Conservation (phyloP, 1,284 basidiomycete species). For the Polyporus tsugae region DNA sequence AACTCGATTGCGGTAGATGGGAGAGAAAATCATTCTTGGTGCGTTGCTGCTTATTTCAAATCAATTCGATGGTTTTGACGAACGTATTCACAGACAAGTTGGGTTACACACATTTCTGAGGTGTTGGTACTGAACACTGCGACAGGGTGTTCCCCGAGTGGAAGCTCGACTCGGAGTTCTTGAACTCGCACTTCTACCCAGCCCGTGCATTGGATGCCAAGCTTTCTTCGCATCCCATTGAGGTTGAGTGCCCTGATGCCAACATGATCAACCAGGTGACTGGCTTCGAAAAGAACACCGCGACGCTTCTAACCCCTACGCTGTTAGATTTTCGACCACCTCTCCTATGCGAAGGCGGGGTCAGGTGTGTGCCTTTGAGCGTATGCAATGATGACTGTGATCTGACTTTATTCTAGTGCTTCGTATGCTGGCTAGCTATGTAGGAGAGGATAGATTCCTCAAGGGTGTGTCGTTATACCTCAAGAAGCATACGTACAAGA, state of each 20-base stretch:
- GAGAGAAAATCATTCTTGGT: slow-evolving; percentile 91
- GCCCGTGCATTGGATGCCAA: slow-evolving; percentile 90
- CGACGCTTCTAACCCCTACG: not conserved
- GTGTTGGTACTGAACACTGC: not conserved
- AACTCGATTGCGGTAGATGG: slow-evolving; percentile 61
- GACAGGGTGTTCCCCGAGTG: slow-evolving; percentile 80
- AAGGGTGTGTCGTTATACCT: slow-evolving; percentile 93
- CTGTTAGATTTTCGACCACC: slow-evolving; percentile 81
- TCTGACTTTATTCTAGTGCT: slow-evolving; percentile 63
- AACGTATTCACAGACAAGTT: slow-evolving; percentile 55
- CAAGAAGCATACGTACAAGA: slow-evolving; percentile 86
- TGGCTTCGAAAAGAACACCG: not conserved
- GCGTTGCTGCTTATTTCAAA: slow-evolving; percentile 35
- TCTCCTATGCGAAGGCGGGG: slow-evolving; percentile 90
- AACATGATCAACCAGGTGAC: slow-evolving; percentile 83
- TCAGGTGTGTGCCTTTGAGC: slow-evolving; percentile 57
- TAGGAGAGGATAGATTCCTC: slow-evolving; percentile 90
- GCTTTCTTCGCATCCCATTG: slow-evolving; percentile 93
- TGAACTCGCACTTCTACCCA: slow-evolving; percentile 72
- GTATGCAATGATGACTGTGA: not conserved
- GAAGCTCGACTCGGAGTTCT: slow-evolving; percentile 77
- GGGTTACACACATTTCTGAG: slow-evolving; percentile 18
- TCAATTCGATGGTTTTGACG: not conserved
- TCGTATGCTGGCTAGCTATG: slow-evolving; percentile 90
- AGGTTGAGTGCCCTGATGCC: slow-evolving; percentile 91